These are phyloP conservation scores for Botrytis squamosa DNA, from an alignment of 2,329 filamentous ascomycete species.

Conservation along the genomic window DNA sequence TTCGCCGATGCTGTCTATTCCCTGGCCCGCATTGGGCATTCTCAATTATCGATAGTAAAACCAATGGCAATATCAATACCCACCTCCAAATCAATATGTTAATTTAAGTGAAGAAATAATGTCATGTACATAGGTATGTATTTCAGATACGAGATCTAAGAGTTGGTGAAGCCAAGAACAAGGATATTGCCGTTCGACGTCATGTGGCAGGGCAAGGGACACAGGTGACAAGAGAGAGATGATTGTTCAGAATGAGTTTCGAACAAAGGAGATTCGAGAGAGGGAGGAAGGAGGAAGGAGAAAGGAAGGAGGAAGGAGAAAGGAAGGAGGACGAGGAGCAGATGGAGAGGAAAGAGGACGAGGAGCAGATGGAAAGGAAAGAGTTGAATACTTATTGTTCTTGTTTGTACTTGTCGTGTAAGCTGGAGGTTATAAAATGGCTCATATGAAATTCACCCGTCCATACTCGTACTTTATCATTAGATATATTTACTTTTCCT, in stretches of 20 bases:
- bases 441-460: neutral
- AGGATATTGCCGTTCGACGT: conserved; percentile 15
- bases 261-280: neutral
- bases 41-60: conserved; percentile 4
- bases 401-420: neutral
- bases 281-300: neutral
- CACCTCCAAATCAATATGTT: neutral
- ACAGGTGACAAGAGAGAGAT: neutral
- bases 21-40: conserved; percentile 19
- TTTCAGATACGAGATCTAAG: neutral
- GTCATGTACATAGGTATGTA: neutral
- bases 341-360: neutral
- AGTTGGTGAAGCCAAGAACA: conserved; percentile 5
- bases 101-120: neutral
- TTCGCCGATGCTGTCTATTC: conserved; percentile 7
- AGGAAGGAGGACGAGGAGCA: too few relatives aligned
- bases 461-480: neutral
- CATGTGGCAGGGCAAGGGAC: neutral
- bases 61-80: conserved; percentile 5
- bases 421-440: neutral
- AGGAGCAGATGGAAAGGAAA: neutral
- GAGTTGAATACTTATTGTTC: neutral
- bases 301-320: too few relatives aligned
- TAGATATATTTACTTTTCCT: neutral
- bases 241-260: neutral